Base-by-base conservation (phyloP, 2,329 filamentous ascomycete genomes). In the Intubia oerlemansii region DNA sequence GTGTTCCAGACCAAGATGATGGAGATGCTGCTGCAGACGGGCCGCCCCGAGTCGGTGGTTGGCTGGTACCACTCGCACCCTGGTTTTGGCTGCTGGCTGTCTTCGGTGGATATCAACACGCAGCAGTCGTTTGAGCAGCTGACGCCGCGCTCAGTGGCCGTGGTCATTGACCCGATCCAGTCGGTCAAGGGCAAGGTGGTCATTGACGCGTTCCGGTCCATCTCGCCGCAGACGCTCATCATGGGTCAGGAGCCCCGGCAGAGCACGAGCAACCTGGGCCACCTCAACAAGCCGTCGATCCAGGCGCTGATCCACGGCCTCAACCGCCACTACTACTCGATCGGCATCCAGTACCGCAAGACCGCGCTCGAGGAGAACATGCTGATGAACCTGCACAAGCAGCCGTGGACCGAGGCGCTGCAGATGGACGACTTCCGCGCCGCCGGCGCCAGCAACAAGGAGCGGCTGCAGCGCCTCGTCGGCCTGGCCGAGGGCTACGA, bases 1-100 rank as follows among this genome's bases (percentile, higher is more conserved):
- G 88, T 98, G 19, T 98, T 98, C 53, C 88, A 98, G 59, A 93
- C 82, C 45, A 98, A 93, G 65, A 98, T 98, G 88, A 98, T 98
- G 88, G 88, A 98, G 50, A 95, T 98, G 88, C 61, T 98, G 49
- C 67, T 79, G 46, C 88, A 98, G 62, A 98, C 88, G 33, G 88
- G 88, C 56, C 68, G 88, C 81, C 84, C 84, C 34, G 88, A 98
- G 53, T 85, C 84, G 1, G 88, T 98, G 33, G 88, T 98, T 30
- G 88, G 88, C 51, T 98, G 88, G 88, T 98, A 98, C 56, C 88
- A 98, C 56, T 95, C 88, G 38, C 88, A 98, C 66, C 88, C 88
- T 28, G 88, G 88, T 42, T 98, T 98, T 49, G 88, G 88, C 43
- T 98, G 88, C 64, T 98, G 88, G 88, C 71, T 98, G 16, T 98